Conservation (phyloP, 495 filamentous ascomycete species). For the Cryomyces minteri region DNA sequence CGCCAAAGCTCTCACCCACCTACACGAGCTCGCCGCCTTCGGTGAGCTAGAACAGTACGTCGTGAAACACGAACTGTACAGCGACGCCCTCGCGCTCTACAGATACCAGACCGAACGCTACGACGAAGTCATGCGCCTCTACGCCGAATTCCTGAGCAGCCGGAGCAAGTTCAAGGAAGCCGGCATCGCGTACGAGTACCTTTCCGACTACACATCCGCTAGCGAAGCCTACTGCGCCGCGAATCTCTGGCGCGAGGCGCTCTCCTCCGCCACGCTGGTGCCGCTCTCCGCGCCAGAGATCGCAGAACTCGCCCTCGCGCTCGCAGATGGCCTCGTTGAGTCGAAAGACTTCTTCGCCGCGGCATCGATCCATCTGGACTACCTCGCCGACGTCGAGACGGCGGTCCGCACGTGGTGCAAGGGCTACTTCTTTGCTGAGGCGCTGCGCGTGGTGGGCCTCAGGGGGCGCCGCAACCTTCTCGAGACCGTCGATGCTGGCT, state of each 20-base stretch:
- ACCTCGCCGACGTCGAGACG: slow-evolving; percentile 47
- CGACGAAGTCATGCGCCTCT: slow-evolving; percentile 47
- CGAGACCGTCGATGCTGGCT: slow-evolving; percentile 45
- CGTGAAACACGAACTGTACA: slow-evolving; percentile 62
- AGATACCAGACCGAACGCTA: slow-evolving; percentile 50
- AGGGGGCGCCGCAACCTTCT: slow-evolving; percentile 29
- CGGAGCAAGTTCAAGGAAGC: slow-evolving; percentile 67
- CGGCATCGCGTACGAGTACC: slow-evolving; percentile 73
- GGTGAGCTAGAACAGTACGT: slow-evolving; percentile 61
- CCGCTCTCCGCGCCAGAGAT: slow-evolving; percentile 38
- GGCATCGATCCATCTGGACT: slow-evolving; percentile 61
- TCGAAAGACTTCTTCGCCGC: slow-evolving; percentile 65
- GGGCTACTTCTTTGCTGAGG: slow-evolving; percentile 68
- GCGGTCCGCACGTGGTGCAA: slow-evolving; percentile 61
- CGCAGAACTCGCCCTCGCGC: slow-evolving; percentile 38
- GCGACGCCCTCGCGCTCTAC: slow-evolving; percentile 60
- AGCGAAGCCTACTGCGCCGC: slow-evolving; percentile 63
- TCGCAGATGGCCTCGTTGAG: slow-evolving; percentile 59
- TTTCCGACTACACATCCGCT: slow-evolving; percentile 50
- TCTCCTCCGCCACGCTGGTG: slow-evolving; percentile 55
- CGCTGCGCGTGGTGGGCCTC: slow-evolving; percentile 47
- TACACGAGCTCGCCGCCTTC: slow-evolving; percentile 47
- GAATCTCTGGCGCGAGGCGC: slow-evolving; percentile 77
- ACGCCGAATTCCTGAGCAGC: slow-evolving; percentile 58
- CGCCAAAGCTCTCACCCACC: slow-evolving; percentile 57